phyloP scores from a whole-genome alignment of 805 yeast species.

The Torulaspora microellipsoides region DNA sequence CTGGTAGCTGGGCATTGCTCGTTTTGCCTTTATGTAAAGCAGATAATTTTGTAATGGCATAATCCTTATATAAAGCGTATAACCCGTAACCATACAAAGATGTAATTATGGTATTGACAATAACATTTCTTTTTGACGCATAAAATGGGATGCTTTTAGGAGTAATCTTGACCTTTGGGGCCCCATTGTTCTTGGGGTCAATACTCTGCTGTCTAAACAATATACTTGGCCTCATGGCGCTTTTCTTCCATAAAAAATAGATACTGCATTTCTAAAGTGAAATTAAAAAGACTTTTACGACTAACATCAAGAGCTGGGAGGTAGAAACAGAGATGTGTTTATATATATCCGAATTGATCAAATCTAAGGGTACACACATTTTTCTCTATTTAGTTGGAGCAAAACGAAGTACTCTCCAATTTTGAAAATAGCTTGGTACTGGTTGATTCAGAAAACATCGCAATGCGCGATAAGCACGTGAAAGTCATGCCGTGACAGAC shows the following conservation, averaged over 20 bases:
- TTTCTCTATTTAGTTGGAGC: too few relatives aligned
- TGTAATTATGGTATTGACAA: conserved; percentile 16
- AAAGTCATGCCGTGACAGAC: too few relatives aligned
- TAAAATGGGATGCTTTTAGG: conserved; percentile 14
- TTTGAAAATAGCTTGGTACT: too few relatives aligned
- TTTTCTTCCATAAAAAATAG: neutral
- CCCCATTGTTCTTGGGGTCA: conserved; percentile 3
- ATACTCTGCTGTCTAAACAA: conserved; percentile 4
- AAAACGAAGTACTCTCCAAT: too few relatives aligned
- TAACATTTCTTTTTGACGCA: conserved; percentile 13
- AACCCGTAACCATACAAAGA: conserved; percentile 20
- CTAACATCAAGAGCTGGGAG: too few relatives aligned
- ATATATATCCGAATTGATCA: too few relatives aligned
- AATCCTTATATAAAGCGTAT: conserved; percentile 21
- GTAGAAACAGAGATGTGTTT: too few relatives aligned
- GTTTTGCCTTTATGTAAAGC: conserved; percentile 3
- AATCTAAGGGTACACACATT: too few relatives aligned
- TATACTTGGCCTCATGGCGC: conserved; percentile 7
- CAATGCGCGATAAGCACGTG: too few relatives aligned
- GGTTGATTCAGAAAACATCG: too few relatives aligned
- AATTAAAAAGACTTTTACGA: too few relatives aligned
- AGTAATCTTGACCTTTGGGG: conserved; percentile 1
- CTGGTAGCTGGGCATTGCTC: conserved; percentile 6
- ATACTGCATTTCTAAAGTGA: too few relatives aligned
- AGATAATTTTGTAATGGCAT: conserved; percentile 10